Percentiles rank a stretch among this genome's conserved stretches.
Evolutionary conservation across 2,329 filamentous ascomycete genomes (phyloP).

Genomic region (Sarocladiaceae sp.): DNA sequence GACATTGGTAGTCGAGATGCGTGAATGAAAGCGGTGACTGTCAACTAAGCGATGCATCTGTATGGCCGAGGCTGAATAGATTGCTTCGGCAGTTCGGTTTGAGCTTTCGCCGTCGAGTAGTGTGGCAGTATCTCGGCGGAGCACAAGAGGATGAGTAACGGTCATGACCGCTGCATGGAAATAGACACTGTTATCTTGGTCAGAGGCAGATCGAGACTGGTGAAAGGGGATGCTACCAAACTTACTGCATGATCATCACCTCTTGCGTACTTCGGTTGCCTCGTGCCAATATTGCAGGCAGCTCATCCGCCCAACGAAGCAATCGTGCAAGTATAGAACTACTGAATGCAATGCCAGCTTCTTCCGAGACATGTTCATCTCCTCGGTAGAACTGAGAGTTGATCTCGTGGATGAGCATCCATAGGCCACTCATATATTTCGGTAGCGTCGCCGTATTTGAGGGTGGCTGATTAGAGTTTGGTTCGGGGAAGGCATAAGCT

Average conservation of each 20-base stretch:
- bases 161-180: conserved; percentile 11
- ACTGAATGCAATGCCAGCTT: background rate
- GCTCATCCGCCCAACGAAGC: conserved; percentile 7
- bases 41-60: conserved; percentile 12
- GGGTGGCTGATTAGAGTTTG: too few relatives aligned
- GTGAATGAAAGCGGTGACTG: conserved; percentile 10
- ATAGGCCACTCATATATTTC: conserved; percentile 6
- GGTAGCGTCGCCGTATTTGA: background rate
- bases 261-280: conserved; percentile 11
- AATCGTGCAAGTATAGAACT: conserved; percentile 4
- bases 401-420: conserved; percentile 10
- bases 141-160: conserved; percentile 9
- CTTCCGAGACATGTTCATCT: background rate
- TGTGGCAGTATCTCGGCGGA: background rate
- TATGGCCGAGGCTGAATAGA: conserved; percentile 9
- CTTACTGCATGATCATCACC: conserved; percentile 12
- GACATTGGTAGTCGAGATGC: background rate
- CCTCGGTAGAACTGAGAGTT: background rate
- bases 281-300: conserved; percentile 9
- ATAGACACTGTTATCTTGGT: conserved; percentile 5
- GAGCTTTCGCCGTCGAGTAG: background rate
- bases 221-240: background rate
- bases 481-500: background rate
- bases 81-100: background rate
- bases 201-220: background rate